Evolutionary conservation across 257 asterid species (phyloP).

Genomic region (Apocynum venetum): DNA sequence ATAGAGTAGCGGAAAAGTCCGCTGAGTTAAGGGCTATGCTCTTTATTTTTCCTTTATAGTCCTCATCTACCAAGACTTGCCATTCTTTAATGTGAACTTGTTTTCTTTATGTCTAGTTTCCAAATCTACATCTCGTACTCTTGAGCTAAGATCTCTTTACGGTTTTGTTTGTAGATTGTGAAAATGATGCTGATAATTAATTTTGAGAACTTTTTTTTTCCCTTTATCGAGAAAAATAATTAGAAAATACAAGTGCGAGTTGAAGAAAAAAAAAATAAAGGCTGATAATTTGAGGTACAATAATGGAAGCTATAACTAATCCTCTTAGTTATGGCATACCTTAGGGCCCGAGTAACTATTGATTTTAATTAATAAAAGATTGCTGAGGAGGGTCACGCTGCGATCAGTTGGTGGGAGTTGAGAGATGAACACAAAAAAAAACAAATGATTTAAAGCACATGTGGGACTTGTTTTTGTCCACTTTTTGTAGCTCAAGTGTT

Average conservation of each 20-base stretch:
- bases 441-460: conserved; percentile 30
- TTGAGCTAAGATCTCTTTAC: too few relatives aligned
- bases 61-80: conserved; percentile 8
- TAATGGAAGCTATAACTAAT: too few relatives aligned
- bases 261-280: too few relatives aligned
- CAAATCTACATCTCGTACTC: neutral
- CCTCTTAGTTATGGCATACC: neutral
- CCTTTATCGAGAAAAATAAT: too few relatives aligned
- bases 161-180: too few relatives aligned
- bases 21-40: neutral
- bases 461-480: conserved; percentile 11
- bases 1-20: neutral
- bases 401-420: conserved; percentile 57
- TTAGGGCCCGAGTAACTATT: neutral
- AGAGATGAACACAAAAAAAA: conserved; percentile 18
- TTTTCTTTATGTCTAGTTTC: neutral
- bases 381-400: conserved; percentile 22
- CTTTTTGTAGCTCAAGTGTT: neutral
- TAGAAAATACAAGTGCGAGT: too few relatives aligned
- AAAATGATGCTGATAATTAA: too few relatives aligned
- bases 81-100: neutral
- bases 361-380: conserved; percentile 3
- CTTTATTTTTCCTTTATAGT: neutral
- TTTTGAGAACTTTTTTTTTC: too few relatives aligned
- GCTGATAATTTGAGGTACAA: too few relatives aligned